Conservation (phyloP, 2,329 filamentous ascomycete species). For the Rutstroemia sydowiana region DNA sequence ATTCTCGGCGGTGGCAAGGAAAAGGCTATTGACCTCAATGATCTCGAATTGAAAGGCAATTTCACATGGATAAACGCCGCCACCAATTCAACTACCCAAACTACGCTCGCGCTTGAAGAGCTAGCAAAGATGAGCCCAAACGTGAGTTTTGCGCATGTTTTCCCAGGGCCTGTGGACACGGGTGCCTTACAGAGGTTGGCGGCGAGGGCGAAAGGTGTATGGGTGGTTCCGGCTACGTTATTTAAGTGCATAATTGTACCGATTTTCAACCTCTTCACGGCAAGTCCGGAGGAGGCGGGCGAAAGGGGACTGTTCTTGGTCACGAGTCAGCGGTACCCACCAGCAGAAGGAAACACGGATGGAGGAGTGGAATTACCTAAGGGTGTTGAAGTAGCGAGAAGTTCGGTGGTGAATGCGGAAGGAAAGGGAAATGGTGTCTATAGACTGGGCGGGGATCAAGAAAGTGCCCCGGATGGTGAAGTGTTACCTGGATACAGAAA, state of each 20-base stretch:
- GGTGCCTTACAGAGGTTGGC: slow-evolving; percentile 27
- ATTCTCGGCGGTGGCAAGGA: slow-evolving; percentile 47
- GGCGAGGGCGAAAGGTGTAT: slow-evolving; percentile 20
- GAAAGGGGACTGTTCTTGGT: slow-evolving; percentile 34
- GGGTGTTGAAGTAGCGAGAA: slow-evolving; percentile 18
- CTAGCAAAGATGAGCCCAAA: slow-evolving; percentile 39
- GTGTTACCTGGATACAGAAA: slow-evolving; percentile 24
- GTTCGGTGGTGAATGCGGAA: slow-evolving; percentile 27
- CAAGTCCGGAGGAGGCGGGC: slow-evolving; percentile 30
- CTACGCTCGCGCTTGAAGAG: slow-evolving; percentile 43
- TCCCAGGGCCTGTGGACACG: slow-evolving; percentile 30
- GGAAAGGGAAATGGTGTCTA: slow-evolving; percentile 35
- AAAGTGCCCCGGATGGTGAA: slow-evolving; percentile 24
- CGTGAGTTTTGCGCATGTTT: slow-evolving; percentile 36
- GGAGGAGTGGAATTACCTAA: slow-evolving; percentile 16
- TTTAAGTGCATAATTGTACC: slow-evolving; percentile 20
- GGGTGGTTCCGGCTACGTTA: slow-evolving; percentile 16
- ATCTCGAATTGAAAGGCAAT: slow-evolving; percentile 30
- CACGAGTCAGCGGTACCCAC: slow-evolving; percentile 32
- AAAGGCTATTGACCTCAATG: slow-evolving; percentile 41
- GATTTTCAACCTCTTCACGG: slow-evolving; percentile 27
- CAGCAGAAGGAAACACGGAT: slow-evolving; percentile 14
- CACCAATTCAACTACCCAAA: slow-evolving; percentile 42
- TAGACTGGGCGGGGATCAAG: slow-evolving; percentile 31
- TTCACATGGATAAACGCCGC: slow-evolving; percentile 35